phyloP scores from a whole-genome alignment of 192 early-diverging fungal species.

The Entomortierella beljakovae region DNA sequence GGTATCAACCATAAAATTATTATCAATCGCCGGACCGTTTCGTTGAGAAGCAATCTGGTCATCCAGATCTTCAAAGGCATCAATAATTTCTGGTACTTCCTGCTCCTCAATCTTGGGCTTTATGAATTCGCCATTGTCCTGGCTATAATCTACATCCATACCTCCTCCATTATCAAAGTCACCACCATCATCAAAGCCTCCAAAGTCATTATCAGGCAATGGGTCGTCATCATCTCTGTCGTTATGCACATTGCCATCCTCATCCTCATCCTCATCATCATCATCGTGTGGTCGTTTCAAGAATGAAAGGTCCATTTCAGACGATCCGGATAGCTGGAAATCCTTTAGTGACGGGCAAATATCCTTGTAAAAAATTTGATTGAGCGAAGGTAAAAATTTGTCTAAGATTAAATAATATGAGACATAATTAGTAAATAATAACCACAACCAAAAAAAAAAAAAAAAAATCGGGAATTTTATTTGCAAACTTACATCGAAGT shows the following conservation, averaged over 20 bases:
- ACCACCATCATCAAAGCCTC: slow-evolving; percentile 17
- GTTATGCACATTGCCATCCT: slow-evolving; percentile 22
- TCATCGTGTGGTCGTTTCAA: slow-evolving; percentile 65
- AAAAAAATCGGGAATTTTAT: background rate
- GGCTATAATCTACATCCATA: slow-evolving; percentile 41
- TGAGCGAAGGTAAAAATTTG: slow-evolving; percentile 60
- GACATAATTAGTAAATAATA: background rate
- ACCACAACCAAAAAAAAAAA: background rate
- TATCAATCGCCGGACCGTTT: slow-evolving; percentile 41
- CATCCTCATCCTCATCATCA: slow-evolving; percentile 36
- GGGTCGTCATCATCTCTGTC: slow-evolving; percentile 2
- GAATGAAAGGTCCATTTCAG: slow-evolving; percentile 69
- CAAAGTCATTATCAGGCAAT: slow-evolving; percentile 23
- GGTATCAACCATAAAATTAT: slow-evolving; percentile 57
- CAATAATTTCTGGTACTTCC: slow-evolving; percentile 48
- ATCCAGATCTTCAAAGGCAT: slow-evolving; percentile 50
- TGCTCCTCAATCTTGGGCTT: slow-evolving; percentile 49
- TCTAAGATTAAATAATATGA: slow-evolving; percentile 31
- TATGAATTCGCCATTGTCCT: slow-evolving; percentile 55
- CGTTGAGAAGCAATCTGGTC: slow-evolving; percentile 37
- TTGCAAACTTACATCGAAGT: slow-evolving; percentile 26
- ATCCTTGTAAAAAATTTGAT: slow-evolving; percentile 57
- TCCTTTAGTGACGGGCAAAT: slow-evolving; percentile 78
- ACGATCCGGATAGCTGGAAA: slow-evolving; percentile 75
- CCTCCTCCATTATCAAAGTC: too few relatives aligned